Evolutionary conservation across 2,329 filamentous ascomycete species (phyloP).

Genomic region (Raffaelea albimanens): DNA sequence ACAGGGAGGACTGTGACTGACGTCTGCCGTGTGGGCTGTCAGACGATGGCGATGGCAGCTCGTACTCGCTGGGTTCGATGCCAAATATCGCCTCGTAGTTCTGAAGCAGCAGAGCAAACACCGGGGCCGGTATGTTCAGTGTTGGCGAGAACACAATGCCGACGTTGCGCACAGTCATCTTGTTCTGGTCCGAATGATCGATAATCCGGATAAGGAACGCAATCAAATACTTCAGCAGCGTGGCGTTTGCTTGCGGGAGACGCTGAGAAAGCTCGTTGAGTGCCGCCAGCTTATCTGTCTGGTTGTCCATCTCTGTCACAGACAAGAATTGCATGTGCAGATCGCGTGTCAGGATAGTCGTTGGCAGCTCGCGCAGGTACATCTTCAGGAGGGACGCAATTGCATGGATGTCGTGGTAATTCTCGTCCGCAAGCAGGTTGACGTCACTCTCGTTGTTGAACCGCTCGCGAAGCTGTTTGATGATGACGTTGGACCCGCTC

Average conservation of each 20-base stretch:
- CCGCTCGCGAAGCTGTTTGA: constrained; percentile 80
- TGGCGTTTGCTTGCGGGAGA: constrained; percentile 71
- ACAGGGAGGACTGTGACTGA: constrained; percentile 14
- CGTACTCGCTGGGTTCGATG: constrained; percentile 55
- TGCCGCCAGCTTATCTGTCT: constrained; percentile 64
- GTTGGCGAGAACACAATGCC: constrained; percentile 98
- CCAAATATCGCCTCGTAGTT: constrained; percentile 85
- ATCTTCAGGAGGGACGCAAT: constrained; percentile 90
- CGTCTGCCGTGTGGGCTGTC: constrained; percentile 19
- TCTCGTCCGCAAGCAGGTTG: constrained; percentile 70
- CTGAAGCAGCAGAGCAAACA: constrained; percentile 88
- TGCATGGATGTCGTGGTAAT: constrained; percentile 92
- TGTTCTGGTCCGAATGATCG: constrained; percentile 81
- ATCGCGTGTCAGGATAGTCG: constrained; percentile 83
- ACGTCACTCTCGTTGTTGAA: constrained; percentile 93
- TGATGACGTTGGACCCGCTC: constrained; percentile 92
- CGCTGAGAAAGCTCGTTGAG: constrained; percentile 71
- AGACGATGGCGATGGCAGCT: constrained; percentile 37
- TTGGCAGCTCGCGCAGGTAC: constrained; percentile 85
- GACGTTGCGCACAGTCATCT: constrained; percentile 97
- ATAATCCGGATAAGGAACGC: constrained; percentile 87
- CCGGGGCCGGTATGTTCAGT: constrained; percentile 86
- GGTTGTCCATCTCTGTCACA: constrained; percentile 69
- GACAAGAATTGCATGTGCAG: constrained; percentile 81
- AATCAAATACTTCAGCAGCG: constrained; percentile 74